phyloP scores from a whole-genome alignment of 805 yeast genomes.

The Metschnikowia proteae region DNA sequence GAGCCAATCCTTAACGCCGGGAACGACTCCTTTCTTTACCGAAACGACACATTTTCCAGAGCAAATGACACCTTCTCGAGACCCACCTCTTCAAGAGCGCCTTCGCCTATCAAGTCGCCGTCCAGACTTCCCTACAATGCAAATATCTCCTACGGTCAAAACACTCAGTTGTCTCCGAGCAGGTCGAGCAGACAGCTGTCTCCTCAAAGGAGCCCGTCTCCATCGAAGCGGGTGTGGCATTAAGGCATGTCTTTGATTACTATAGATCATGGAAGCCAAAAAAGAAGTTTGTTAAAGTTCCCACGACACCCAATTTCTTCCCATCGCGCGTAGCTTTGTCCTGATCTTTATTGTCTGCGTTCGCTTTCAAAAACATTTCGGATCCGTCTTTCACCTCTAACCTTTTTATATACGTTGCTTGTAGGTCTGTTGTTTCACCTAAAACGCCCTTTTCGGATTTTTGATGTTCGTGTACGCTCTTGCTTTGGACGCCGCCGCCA shows the following conservation, averaged over 20 bases:
- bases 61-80: slow-evolving; percentile 9
- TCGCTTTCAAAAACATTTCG: slow-evolving; percentile 31
- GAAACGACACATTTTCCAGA: slow-evolving; percentile 15
- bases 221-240: slow-evolving; percentile 18
- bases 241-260: slow-evolving; percentile 4
- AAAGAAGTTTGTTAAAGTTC: slow-evolving; percentile 31
- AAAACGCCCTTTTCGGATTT: slow-evolving; percentile 11
- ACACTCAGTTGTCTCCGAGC: slow-evolving; percentile 18
- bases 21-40: slow-evolving; percentile 12
- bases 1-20: slow-evolving; percentile 8
- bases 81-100: slow-evolving; percentile 14
- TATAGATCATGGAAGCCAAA: slow-evolving; percentile 45
- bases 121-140: slow-evolving; percentile 15
- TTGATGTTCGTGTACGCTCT: slow-evolving; percentile 7
- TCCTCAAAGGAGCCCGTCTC: slow-evolving; percentile 20
- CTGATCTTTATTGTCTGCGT: slow-evolving; percentile 17
- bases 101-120: slow-evolving; percentile 17
- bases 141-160: slow-evolving; percentile 14
- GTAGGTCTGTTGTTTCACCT: slow-evolving; percentile 16
- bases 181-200: slow-evolving; percentile 16
- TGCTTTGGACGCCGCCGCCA: slow-evolving; percentile 32
- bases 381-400: slow-evolving; percentile 41
- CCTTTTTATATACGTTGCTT: slow-evolving; percentile 24
- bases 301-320: slow-evolving; percentile 33
- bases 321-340: slow-evolving; percentile 20